These are phyloP conservation scores for Penicillium herquei DNA, from an alignment of 495 filamentous ascomycete species.

Conservation along the genomic window DNA sequence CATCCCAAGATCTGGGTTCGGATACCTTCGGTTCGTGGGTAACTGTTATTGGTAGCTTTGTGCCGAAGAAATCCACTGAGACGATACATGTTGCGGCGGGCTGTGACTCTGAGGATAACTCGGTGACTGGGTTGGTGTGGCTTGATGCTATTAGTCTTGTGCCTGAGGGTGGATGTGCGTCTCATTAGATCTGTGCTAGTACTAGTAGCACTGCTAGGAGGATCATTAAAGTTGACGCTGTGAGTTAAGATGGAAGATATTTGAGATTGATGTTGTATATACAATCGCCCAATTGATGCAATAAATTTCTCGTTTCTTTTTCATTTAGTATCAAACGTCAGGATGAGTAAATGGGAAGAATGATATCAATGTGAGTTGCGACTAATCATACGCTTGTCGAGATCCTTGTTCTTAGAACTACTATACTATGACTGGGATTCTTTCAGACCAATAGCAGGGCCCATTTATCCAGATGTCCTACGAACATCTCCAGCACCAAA, in stretches of 20 bases:
- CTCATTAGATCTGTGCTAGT: neutral
- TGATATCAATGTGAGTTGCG: no score
- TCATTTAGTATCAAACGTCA: no score
- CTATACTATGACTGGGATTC: no score
- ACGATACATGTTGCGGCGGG: constrained; percentile 16
- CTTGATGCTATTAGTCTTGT: constrained; percentile 24
- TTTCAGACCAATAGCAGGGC: no score
- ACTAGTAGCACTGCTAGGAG: no score
- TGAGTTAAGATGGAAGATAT: no score
- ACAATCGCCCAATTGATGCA: neutral
- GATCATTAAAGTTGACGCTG: neutral
- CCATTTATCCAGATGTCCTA: no score
- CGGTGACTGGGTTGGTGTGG: constrained; percentile 13
- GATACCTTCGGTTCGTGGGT: constrained; percentile 18
- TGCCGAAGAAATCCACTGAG: constrained; percentile 10
- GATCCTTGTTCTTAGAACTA: no score
- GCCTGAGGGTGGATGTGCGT: neutral
- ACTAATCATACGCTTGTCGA: no score
- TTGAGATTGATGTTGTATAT: neutral
- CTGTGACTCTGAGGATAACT: constrained; percentile 25
- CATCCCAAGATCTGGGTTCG: constrained; percentile 3
- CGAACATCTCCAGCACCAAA: no score
- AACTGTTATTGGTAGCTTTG: constrained; percentile 17
- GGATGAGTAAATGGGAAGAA: no score
- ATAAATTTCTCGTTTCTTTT: no score